These are phyloP conservation scores for Tetrapisispora pingtungensis DNA, from an alignment of 805 yeast genomes.

Conservation along the genomic window DNA sequence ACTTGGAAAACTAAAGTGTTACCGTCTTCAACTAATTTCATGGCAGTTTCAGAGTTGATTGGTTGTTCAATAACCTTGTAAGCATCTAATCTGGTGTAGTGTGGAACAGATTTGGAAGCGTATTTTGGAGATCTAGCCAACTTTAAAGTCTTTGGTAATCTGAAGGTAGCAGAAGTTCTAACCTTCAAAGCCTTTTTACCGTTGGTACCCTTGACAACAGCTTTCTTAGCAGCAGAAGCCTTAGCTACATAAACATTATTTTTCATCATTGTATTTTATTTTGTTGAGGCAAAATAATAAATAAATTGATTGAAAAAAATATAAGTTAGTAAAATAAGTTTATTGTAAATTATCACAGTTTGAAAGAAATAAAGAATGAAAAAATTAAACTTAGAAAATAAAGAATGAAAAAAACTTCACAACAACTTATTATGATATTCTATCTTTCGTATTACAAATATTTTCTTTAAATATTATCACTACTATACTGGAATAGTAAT, in stretches of 20 bases:
- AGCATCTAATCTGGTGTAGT: slow-evolving; percentile 93
- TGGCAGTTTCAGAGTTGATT: slow-evolving; percentile 96
- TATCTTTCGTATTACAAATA: too few species aligned
- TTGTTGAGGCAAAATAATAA: not conserved
- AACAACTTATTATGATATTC: too few species aligned
- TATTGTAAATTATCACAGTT: not conserved
- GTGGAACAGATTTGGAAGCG: slow-evolving; percentile 93
- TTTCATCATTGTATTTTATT: not conserved
- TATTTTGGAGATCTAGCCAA: slow-evolving; percentile 92
- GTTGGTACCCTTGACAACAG: slow-evolving; percentile 95
- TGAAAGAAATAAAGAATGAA: not conserved
- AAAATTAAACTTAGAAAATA: too few species aligned
- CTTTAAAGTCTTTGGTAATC: slow-evolving; percentile 93
- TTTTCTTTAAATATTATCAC: too few species aligned
- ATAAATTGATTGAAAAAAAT: not conserved
- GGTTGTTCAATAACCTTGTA: slow-evolving; percentile 91
- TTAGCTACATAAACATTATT: slow-evolving; percentile 35
- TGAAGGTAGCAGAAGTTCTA: slow-evolving; percentile 92
- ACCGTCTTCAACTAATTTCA: slow-evolving; percentile 98
- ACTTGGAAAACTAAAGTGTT: slow-evolving; percentile 99
- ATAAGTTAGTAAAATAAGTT: slow-evolving; percentile 3
- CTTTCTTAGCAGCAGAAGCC: slow-evolving; percentile 98
- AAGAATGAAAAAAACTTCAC: too few species aligned
- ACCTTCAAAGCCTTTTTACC: slow-evolving; percentile 83
- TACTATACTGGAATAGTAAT: too few species aligned